Evolutionary conservation across 257 asterid species (phyloP).

Genomic region (Solanum boliviense): DNA sequence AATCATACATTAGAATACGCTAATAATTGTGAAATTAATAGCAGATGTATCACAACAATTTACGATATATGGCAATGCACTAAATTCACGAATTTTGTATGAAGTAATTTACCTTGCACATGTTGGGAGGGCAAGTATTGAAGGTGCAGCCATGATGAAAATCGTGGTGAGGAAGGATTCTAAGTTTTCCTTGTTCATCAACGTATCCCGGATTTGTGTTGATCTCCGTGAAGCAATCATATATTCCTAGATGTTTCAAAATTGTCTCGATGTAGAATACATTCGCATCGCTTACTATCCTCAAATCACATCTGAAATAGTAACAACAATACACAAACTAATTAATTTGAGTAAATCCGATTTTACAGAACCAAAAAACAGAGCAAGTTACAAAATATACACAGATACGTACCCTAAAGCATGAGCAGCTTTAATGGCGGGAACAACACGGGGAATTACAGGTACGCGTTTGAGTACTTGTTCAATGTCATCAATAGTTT

Average conservation of each 20-base stretch:
- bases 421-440: too few species aligned
- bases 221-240: constrained; percentile 51
- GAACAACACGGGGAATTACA: too few species aligned
- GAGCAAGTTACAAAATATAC: neutral
- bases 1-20: neutral
- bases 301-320: constrained; percentile 57
- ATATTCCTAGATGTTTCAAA: constrained; percentile 50
- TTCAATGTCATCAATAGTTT: too few species aligned
- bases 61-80: too few species aligned
- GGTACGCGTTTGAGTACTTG: too few species aligned
- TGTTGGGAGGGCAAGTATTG: constrained; percentile 54
- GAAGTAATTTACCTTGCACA: constrained; percentile 51
- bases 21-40: too few species aligned
- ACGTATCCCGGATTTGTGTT: constrained; percentile 56
- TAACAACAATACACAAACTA: too few species aligned
- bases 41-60: too few species aligned
- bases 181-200: constrained; percentile 54
- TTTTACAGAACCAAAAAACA: neutral
- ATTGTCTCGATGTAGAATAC: constrained; percentile 64
- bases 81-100: too few species aligned
- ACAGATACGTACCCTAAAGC: too few species aligned
- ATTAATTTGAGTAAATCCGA: too few species aligned
- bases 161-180: constrained; percentile 60
- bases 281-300: constrained; percentile 85
- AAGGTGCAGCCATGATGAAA: constrained; percentile 45